These are phyloP conservation scores for Chlorociboria aeruginascens DNA, from an alignment of 495 filamentous ascomycete species.

Conservation along the genomic window DNA sequence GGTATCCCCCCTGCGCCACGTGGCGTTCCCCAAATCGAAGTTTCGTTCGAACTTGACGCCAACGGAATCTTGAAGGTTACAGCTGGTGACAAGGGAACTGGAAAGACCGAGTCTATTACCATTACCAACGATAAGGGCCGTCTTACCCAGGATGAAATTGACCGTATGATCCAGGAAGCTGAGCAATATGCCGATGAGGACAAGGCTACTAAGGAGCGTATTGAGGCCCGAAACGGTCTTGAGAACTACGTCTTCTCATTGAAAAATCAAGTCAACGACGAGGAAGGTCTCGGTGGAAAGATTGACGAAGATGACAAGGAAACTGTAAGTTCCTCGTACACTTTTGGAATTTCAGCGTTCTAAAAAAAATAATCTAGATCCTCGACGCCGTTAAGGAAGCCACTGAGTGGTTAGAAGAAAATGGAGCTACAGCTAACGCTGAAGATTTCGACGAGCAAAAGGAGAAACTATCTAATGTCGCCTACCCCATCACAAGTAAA, in stretches of 20 bases:
- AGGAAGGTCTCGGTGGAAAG: constrained; percentile 94
- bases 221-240: constrained; percentile 88
- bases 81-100: constrained; percentile 91
- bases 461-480: constrained; percentile 93
- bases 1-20: constrained; percentile 89
- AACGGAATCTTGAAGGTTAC: constrained; percentile 97
- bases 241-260: constrained; percentile 95
- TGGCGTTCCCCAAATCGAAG: constrained; percentile 95
- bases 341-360: background rate
- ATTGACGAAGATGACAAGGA: constrained; percentile 99
- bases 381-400: constrained; percentile 96
- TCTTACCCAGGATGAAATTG: constrained; percentile 90
- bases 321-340: constrained; percentile 42
- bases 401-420: constrained; percentile 95
- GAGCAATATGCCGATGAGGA: constrained; percentile 99
- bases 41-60: constrained; percentile 94
- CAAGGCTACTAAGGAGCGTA: constrained; percentile 89
- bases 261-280: constrained; percentile 98
- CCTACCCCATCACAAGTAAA: constrained; percentile 98
- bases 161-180: constrained; percentile 93
- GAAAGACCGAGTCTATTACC: constrained; percentile 90
- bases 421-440: constrained; percentile 67
- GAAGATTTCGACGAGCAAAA: constrained; percentile 99
- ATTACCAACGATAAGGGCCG: constrained; percentile 99
- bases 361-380: constrained; percentile 41